Evolutionary conservation across 2,329 filamentous ascomycete genomes (phyloP), one percentile per base, ranked within the genome.

Genomic region (Zymoseptoria crescenta): DNA sequence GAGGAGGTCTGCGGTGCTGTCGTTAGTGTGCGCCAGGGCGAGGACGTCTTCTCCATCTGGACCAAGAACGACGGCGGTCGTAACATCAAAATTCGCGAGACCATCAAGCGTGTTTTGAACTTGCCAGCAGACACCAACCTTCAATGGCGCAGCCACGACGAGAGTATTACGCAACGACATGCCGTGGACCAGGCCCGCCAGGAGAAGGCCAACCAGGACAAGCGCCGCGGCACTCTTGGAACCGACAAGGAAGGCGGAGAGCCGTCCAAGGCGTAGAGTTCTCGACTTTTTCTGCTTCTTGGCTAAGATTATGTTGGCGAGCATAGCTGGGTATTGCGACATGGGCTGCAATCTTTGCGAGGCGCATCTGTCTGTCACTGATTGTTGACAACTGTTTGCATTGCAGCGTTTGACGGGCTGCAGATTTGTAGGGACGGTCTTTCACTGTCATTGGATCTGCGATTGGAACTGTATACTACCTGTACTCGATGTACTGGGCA

Each of bases 11-110:
- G 93, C 71, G 94, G 94, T 61, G 91, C 89, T 57, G 94, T 99
- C 29, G 82, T 99, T 50, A 97, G 92, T 73, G 89, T 99, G 64
- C 84, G 94, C 63, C 96, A 92, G 70, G 93, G 92, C 50, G 94
- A 99, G 77, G 94, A 99, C 72, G 95, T 97, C 62, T 82, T 99
- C 74, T 96, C 91, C 77, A 91, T 99, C 72, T 99, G 94, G 94
- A 96, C 92, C 57, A 89, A 91, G 74, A 94, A 90, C 69, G 90
- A 96, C 70, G 93, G 91, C 51, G 91, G 91, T 63, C 87, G 91
- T 69, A 95, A 96, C 74, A 88, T 97, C 68, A 96, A 96, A 80
- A 96, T 99, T 70, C 87, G 93, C 88, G 92, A 99, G 78, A 96
- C 88, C 35, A 91, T 97, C 82, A 96, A 95, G 77, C 88, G 91